Base-by-base conservation (phyloP, 1,284 basidiomycete species). In the Ceratobasidium sp. region DNA sequence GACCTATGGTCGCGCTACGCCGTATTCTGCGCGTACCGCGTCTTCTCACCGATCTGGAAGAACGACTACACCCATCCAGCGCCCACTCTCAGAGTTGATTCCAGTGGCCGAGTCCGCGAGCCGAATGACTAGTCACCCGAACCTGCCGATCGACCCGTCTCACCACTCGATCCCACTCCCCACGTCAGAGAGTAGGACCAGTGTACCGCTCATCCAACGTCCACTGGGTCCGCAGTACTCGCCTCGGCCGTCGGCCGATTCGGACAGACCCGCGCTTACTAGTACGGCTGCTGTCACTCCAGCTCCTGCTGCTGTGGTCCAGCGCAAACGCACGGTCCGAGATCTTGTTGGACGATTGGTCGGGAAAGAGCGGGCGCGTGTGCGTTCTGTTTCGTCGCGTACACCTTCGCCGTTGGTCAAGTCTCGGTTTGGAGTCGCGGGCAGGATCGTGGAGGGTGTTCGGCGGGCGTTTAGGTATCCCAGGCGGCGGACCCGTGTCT, bases 361-460 rank as follows among this genome's bases (percentile, higher is more conserved):
- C 2, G 62, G 62, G 48, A 55, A 55, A 23, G 36, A 36, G 43
- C 46, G 62, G 9, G 34, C 48, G 10, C 62, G 62, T 1, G 46
- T 46, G 28, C 62, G 36, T 32, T 53, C 62, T 2, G 21, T 65
- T 3, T 46, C 61, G 23, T 21, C 18, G 3, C 23, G 28, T 30
- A 12, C 45, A 23, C 28, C 61, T 4, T 46, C 45, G 43, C 61
- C 61, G n/a, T 28, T 64, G 41, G 43, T 61, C 61, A 50, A 48
- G 45, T 50, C 61, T 4, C 61, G 61, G 26, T 50, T 64, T 30
- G 45, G 61, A 23, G 12, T 64, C 28, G 61, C 61, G 32, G 61
- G 61, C 28, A 64, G 32, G 46, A 28, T 64, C 2, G 61, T 50
- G 16, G 61, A 50, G 23, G 61, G 45, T 21, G 45, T 43, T 21